A percentile compares a stretch with the other conserved stretches of the same genome.
Conservation (phyloP, 2,329 filamentous ascomycete species). For the Exophiala spinifera region DNA sequence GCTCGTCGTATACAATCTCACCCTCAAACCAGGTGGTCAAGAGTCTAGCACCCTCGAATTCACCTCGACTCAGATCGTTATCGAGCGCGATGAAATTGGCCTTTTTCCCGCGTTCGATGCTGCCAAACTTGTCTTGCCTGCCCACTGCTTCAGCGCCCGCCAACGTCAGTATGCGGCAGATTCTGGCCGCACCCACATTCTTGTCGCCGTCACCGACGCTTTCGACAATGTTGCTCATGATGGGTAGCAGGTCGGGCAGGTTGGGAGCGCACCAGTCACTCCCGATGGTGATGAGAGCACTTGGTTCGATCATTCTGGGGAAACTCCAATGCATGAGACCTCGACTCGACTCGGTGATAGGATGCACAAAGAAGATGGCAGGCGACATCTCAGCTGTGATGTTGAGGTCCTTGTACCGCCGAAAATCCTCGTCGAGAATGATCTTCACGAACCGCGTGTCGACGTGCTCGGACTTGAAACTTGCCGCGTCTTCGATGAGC, state of each 20-base stretch:
- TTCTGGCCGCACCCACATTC: not conserved
- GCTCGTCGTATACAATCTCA: slow-evolving; percentile 15
- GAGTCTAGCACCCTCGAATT: slow-evolving; percentile 31
- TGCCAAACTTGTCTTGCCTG: slow-evolving; percentile 30
- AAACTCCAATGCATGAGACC: slow-evolving; percentile 32
- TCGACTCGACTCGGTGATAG: not conserved
- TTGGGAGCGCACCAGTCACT: slow-evolving; percentile 18
- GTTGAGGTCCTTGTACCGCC: slow-evolving; percentile 30
- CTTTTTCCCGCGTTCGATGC: slow-evolving; percentile 33
- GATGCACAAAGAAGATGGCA: slow-evolving; percentile 29
- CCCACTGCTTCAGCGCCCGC: slow-evolving; percentile 33
- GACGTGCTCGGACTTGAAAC: slow-evolving; percentile 31
- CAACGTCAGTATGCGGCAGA: slow-evolving; percentile 31
- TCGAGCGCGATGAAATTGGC: slow-evolving; percentile 34
- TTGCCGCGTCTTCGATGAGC: slow-evolving; percentile 29
- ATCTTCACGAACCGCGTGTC: slow-evolving; percentile 36
- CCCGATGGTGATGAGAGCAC: slow-evolving; percentile 33
- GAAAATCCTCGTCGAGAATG: slow-evolving; percentile 35
- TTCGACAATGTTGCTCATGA: not conserved
- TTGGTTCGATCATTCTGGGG: slow-evolving; percentile 27
- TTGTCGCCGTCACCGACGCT: not conserved
- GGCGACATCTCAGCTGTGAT: slow-evolving; percentile 37
- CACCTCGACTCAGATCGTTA: slow-evolving; percentile 34
- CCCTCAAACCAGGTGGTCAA: slow-evolving; percentile 33
- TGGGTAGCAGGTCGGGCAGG: not conserved